Conservation (phyloP, 768 basidiomycete genomes). For the Tulasnella sp. region DNA sequence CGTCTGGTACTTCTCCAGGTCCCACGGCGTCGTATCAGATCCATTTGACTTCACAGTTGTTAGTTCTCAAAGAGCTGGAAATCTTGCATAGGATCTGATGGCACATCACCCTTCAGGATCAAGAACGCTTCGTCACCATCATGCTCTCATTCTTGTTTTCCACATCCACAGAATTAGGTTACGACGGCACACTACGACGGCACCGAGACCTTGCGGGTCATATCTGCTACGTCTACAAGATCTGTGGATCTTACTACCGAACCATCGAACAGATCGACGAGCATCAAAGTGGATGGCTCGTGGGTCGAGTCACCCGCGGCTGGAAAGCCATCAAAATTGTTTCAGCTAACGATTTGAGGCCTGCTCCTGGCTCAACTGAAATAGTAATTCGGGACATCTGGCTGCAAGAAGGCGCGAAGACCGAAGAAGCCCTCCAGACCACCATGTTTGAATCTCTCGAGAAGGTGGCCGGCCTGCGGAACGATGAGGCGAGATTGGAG, state of each 20-base stretch:
- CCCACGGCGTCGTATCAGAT: background rate
- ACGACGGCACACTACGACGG: background rate
- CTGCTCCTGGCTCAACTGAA: background rate
- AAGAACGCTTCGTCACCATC: background rate
- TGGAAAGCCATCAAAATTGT: background rate
- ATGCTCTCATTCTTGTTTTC: background rate
- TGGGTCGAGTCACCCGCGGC: background rate
- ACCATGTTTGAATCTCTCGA: background rate
- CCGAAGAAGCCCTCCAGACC: background rate
- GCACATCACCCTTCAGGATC: background rate
- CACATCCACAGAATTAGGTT: background rate
- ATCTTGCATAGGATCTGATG: background rate
- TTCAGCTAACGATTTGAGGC: constrained; percentile 1
- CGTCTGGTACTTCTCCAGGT: background rate
- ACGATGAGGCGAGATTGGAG: background rate
- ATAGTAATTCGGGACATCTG: background rate
- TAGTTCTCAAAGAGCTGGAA: background rate
- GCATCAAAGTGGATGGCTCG: no score
- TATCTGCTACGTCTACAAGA: background rate
- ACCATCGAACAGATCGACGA: background rate
- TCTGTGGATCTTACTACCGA: background rate
- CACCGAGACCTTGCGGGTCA: background rate
- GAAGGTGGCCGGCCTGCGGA: background rate
- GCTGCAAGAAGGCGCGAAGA: background rate
- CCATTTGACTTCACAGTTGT: background rate